Evolutionary conservation across 805 yeast genomes (phyloP).

Genomic region (Saccharomycopsis olivae): DNA sequence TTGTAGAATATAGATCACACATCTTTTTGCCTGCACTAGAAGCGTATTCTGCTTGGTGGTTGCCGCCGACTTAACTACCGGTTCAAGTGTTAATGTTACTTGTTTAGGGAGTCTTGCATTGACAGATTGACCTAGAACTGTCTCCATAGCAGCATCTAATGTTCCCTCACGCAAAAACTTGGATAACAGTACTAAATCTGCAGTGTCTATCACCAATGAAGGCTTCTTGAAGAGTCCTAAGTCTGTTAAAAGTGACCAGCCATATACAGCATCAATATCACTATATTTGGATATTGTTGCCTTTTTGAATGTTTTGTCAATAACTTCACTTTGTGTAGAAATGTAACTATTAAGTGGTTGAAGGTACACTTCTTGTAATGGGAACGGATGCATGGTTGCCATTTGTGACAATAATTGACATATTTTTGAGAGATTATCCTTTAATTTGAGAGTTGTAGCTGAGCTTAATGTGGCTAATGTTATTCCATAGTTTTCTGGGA

Average conservation of each 20-base stretch:
- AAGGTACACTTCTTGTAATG: constrained; percentile 48
- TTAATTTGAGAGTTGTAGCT: constrained; percentile 16
- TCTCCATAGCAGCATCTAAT: background rate
- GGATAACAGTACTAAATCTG: constrained; percentile 31
- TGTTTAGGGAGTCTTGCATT: constrained; percentile 24
- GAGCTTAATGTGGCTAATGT: constrained; percentile 19
- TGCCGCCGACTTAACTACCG: constrained; percentile 16
- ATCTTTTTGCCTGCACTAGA: constrained; percentile 69
- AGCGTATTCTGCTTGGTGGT: constrained; percentile 41
- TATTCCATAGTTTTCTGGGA: constrained; percentile 51
- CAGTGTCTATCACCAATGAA: constrained; percentile 28
- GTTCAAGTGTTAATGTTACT: constrained; percentile 31
- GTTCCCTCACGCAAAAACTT: constrained; percentile 26
- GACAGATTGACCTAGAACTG: background rate
- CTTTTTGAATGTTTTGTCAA: constrained; percentile 33
- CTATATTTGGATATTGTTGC: constrained; percentile 38
- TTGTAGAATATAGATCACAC: constrained; percentile 66
- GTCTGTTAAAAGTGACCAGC: constrained; percentile 59
- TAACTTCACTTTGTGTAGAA: constrained; percentile 36
- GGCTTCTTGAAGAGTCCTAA: constrained; percentile 40
- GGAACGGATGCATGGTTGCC: constrained; percentile 59
- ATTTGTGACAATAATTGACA: constrained; percentile 53
- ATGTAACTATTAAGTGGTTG: constrained; percentile 76
- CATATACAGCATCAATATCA: constrained; percentile 49
- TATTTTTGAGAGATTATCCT: constrained; percentile 45